These are phyloP conservation scores for Pterocarpus santalinus DNA, from an alignment of 306 rosid species.

Conservation along the genomic window DNA sequence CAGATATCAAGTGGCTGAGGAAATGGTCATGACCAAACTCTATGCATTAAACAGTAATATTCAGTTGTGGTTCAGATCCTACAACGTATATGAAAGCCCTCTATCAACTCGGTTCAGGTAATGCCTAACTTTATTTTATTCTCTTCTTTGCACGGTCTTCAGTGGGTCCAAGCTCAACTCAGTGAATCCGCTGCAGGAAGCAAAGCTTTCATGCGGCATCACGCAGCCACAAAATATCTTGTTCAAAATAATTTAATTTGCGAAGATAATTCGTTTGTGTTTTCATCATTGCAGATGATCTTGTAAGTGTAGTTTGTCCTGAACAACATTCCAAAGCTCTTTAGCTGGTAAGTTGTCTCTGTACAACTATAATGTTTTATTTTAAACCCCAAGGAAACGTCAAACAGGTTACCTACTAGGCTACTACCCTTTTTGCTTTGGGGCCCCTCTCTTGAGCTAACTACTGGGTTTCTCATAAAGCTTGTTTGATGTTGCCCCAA, in stretches of 20 bases:
- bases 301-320: slow-evolving; percentile 57
- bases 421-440: no score
- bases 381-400: slow-evolving; percentile 43
- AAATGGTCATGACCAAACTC: slow-evolving; percentile 29
- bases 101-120: no score
- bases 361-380: slow-evolving; percentile 57
- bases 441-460: not conserved
- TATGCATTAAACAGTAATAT: slow-evolving; percentile 22
- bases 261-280: slow-evolving; percentile 37
- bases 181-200: slow-evolving; percentile 41
- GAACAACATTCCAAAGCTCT: slow-evolving; percentile 64
- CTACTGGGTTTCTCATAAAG: slow-evolving; percentile 1
- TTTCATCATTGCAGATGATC: slow-evolving; percentile 43
- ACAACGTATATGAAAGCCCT: not conserved
- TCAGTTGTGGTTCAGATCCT: slow-evolving; percentile 39
- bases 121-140: slow-evolving; percentile 6
- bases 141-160: slow-evolving; percentile 36
- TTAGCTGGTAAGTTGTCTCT: slow-evolving; percentile 57
- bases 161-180: slow-evolving; percentile 53
- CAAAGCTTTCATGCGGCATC: slow-evolving; percentile 45
- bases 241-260: slow-evolving; percentile 34
- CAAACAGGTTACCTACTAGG: slow-evolving; percentile 44
- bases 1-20: slow-evolving; percentile 36
- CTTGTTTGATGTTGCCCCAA: not conserved
- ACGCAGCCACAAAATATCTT: slow-evolving; percentile 29